phyloP scores from a whole-genome alignment of 306 rosid genomes.

The Canavalia gladiata region DNA sequence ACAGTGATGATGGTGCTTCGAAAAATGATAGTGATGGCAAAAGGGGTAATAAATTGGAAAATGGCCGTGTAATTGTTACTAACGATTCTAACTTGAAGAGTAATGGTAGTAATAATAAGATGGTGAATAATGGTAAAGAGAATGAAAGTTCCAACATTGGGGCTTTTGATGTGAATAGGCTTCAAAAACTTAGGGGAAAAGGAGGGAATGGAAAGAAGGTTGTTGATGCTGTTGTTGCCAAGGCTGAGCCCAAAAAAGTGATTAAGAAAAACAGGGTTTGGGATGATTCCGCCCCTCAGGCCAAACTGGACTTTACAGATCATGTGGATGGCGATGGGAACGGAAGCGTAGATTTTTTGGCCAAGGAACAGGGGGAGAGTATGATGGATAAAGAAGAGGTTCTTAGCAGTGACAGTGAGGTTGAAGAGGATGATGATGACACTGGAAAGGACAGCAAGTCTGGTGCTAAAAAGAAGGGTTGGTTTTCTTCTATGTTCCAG shows the following conservation, averaged over 20 bases:
- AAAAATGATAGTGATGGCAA: constrained; percentile 48
- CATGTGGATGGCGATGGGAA: constrained; percentile 63
- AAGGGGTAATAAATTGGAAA: constrained; percentile 69
- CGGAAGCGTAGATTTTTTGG: constrained; percentile 67
- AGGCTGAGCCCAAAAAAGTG: constrained; percentile 76
- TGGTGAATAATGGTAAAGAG: constrained; percentile 61
- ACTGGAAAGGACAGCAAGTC: constrained; percentile 69
- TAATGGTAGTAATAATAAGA: constrained; percentile 1
- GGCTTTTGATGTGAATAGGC: constrained; percentile 99
- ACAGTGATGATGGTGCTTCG: constrained; percentile 58
- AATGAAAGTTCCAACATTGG: constrained; percentile 77
- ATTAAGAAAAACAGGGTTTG: constrained; percentile 95
- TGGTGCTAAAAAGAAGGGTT: constrained; percentile 89
- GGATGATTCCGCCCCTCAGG: constrained; percentile 69
- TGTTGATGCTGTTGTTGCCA: constrained; percentile 55
- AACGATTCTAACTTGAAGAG: constrained; percentile 63
- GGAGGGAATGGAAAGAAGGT: constrained; percentile 80
- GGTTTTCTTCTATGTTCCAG: constrained; percentile 98
- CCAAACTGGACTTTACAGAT: constrained; percentile 90
- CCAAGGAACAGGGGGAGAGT: constrained; percentile 93
- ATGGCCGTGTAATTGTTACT: constrained; percentile 63
- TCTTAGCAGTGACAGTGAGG: constrained; percentile 90
- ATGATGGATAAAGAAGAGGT: constrained; percentile 98
- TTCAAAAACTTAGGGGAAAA: constrained; percentile 81
- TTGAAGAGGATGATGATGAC: constrained; percentile 82